Conservation (phyloP, 768 basidiomycete genomes). For the Gymnopilus junonius region DNA sequence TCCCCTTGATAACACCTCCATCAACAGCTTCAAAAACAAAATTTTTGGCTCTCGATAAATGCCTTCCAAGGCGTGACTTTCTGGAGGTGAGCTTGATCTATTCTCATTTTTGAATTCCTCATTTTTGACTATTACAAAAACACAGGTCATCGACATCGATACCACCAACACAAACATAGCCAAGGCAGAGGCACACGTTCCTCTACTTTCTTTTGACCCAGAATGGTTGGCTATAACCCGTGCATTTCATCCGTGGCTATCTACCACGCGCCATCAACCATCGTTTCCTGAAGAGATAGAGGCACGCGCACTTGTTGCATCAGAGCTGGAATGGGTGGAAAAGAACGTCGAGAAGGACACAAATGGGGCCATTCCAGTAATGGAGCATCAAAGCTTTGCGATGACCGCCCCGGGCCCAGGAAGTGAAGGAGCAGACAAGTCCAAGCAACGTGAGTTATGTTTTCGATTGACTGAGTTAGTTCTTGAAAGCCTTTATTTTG, state of each 20-base stretch:
- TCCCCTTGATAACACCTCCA: conserved; percentile 32
- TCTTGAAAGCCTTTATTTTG: conserved; percentile 26
- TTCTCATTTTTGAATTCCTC: neutral
- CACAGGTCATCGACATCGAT: conserved; percentile 73
- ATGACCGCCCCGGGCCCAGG: conserved; percentile 65
- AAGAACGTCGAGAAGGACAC: conserved; percentile 50
- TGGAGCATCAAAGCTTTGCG: conserved; percentile 67
- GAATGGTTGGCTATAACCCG: conserved; percentile 95
- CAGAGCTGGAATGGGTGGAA: conserved; percentile 71
- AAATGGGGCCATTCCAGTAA: conserved; percentile 43
- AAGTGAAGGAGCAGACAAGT: conserved; percentile 36
- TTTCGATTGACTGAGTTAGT: conserved; percentile 14
- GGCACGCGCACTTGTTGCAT: conserved; percentile 55
- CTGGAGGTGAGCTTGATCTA: conserved; percentile 63
- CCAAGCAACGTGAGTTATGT: conserved; percentile 39
- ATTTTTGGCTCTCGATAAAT: conserved; percentile 93
- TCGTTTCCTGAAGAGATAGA: conserved; percentile 63
- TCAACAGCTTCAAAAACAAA: conserved; percentile 50
- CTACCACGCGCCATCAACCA: conserved; percentile 50
- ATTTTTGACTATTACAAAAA: neutral
- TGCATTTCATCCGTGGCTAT: conserved; percentile 82
- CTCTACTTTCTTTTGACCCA: conserved; percentile 72
- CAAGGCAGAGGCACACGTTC: conserved; percentile 18
- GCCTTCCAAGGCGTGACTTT: conserved; percentile 74
- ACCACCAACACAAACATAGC: conserved; percentile 6